Evolutionary conservation across 2,329 filamentous ascomycete species (phyloP).

Genomic region (Xylariaceae sp.): DNA sequence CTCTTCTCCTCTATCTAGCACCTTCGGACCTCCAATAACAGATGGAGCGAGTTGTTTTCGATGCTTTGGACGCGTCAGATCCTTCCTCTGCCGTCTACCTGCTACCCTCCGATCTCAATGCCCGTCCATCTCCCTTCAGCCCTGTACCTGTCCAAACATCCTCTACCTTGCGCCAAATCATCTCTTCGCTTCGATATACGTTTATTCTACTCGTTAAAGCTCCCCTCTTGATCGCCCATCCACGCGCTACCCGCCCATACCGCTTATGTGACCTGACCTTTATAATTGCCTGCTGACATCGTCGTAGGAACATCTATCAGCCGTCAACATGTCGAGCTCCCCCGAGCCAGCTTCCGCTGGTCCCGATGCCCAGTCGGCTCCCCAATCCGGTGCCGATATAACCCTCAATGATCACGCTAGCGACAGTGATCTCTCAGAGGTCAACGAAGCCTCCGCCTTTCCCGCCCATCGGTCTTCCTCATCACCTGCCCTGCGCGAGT

Average conservation of each 20-base stretch:
- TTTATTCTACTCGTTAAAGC: conserved; percentile 32
- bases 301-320: conserved; percentile 51
- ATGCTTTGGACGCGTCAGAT: conserved; percentile 23
- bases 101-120: conserved; percentile 34
- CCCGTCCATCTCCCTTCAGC: conserved; percentile 43
- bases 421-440: conserved; percentile 75
- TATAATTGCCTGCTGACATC: conserved; percentile 42
- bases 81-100: conserved; percentile 15
- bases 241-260: conserved; percentile 26
- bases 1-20: conserved; percentile 22
- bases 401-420: conserved; percentile 44
- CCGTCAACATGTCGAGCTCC: conserved; percentile 57
- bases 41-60: conserved; percentile 26
- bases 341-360: conserved; percentile 61
- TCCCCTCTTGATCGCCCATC: conserved; percentile 33
- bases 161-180: conserved; percentile 32
- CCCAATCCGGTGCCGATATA: conserved; percentile 40
- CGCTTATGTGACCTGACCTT: conserved; percentile 14
- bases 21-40: conserved; percentile 21
- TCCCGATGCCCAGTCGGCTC: conserved; percentile 58
- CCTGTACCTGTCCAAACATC: conserved; percentile 44
- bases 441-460: conserved; percentile 53
- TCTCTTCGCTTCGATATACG: conserved; percentile 34
- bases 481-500: conserved; percentile 35
- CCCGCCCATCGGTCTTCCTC: conserved; percentile 39